These are phyloP conservation scores for Penicillium sp. DNA, from an alignment of 2,329 filamentous ascomycete genomes.

Conservation along the genomic window DNA sequence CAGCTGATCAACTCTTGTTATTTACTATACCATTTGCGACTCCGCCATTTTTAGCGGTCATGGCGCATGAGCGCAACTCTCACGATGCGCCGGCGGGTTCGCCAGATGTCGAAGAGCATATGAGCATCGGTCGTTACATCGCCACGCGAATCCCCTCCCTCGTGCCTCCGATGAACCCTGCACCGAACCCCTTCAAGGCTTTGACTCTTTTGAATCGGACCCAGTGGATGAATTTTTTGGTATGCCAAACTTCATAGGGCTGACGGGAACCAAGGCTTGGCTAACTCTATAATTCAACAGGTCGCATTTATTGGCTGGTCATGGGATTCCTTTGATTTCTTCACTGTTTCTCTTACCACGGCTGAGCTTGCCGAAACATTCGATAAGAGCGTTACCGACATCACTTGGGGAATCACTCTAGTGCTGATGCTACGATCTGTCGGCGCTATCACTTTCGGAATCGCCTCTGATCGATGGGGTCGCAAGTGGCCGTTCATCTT, in stretches of 20 bases:
- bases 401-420: conserved; percentile 58
- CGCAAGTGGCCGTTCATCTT: conserved; percentile 59
- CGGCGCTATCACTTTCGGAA: conserved; percentile 57
- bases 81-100: conserved; percentile 7
- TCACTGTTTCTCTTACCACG: conserved; percentile 58
- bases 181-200: conserved; percentile 53
- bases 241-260: conserved; percentile 17
- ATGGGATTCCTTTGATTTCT: conserved; percentile 60
- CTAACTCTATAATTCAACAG: conserved; percentile 20
- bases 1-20: background rate
- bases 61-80: conserved; percentile 13
- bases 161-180: conserved; percentile 54
- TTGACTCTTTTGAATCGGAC: conserved; percentile 51
- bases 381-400: conserved; percentile 53
- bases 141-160: conserved; percentile 53
- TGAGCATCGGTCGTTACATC: conserved; percentile 47
- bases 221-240: conserved; percentile 58
- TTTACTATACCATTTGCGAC: background rate
- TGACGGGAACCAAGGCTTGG: background rate
- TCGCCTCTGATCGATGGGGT: conserved; percentile 50
- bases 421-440: conserved; percentile 60
- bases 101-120: conserved; percentile 24
- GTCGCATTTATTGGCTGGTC: conserved; percentile 49
- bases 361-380: conserved; percentile 53
- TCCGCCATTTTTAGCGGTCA: conserved; percentile 1